Conservation (phyloP, 345 rosid species). For the Brassica carinata region DNA sequence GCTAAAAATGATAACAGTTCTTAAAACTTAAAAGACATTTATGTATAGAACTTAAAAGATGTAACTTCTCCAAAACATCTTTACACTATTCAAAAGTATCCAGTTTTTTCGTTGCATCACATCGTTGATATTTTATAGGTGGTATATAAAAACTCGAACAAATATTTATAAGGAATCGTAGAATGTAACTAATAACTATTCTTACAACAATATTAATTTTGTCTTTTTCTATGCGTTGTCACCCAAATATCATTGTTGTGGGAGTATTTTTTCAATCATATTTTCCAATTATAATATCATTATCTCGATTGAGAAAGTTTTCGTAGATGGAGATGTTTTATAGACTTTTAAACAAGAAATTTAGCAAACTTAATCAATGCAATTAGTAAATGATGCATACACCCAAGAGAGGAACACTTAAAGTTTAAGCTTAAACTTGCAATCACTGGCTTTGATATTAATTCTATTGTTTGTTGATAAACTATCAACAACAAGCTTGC, state of each 20-base stretch:
- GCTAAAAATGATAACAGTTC: too few species aligned
- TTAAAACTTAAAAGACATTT: too few species aligned
- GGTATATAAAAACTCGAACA: background rate
- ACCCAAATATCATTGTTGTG: background rate
- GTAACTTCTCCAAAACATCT: background rate
- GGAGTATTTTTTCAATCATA: background rate
- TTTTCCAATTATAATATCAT: background rate
- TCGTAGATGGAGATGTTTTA: background rate
- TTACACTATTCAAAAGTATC: background rate
- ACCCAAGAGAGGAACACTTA: constrained; percentile 35
- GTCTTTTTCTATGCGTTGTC: background rate
- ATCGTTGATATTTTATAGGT: background rate
- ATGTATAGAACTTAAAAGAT: background rate
- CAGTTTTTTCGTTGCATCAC: background rate
- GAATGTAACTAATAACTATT: background rate
- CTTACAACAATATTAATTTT: background rate
- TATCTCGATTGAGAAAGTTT: background rate
- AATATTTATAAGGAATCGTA: too few species aligned
- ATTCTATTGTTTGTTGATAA: constrained; percentile 57
- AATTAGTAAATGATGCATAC: background rate
- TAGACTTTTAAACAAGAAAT: background rate
- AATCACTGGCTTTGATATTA: constrained; percentile 74
- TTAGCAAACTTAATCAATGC: constrained; percentile 3
- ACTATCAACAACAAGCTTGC: constrained; percentile 74
- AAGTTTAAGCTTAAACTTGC: constrained; percentile 65